Base-by-base conservation (phyloP, 2,329 filamentous ascomycete species). In the Trichoderma lentiforme region DNA sequence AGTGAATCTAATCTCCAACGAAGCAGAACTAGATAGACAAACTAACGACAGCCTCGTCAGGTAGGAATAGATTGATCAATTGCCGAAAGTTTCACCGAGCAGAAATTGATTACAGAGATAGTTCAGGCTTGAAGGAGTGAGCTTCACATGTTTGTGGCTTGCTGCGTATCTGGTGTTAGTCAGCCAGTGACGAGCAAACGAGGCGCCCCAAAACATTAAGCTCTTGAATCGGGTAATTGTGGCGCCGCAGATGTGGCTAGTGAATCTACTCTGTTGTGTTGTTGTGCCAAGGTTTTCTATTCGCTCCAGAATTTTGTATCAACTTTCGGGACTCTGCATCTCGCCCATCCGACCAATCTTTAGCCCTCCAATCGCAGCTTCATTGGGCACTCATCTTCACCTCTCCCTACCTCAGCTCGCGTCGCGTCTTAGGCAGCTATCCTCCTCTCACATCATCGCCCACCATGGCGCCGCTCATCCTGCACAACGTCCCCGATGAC, bases 401-500 rank as follows among this genome's bases (percentile, higher is more conserved):
- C 39, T 56, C 30, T n/a, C 61, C 39, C 9, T 12, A 28, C 15
- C 51, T 21, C 36, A 43, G 4, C 61, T 21, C 18, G 60, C 47
- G 30, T 53, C 67, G 58, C 61, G 51, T 30, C n/a, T 58, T 24
- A 47, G 24, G 69, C 60, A 60, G 53, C n/a, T 15, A 32, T 51
- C 69, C n/a, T 34, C 43, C 34, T 51, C 26, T 47, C 12, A 6
- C 43, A 24, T 39, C n/a, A 6, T 28, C 28, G n/a, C 36, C 30
- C 68, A 15, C 21, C 72, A 91, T 91, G 89, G 86, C 89, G 71
- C 90, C 90, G 75, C 83, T 91, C 72, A 91, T 91, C 77, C 83
- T 92, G 39, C 90, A 92, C 78, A 91, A 91, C 78, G 90, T 91
- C 74, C 89, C 89, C 71, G 89, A 91, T 75, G 89, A 91, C 65